phyloP scores from a whole-genome alignment of 768 basidiomycete species.

The Amanita pallidorosea region DNA sequence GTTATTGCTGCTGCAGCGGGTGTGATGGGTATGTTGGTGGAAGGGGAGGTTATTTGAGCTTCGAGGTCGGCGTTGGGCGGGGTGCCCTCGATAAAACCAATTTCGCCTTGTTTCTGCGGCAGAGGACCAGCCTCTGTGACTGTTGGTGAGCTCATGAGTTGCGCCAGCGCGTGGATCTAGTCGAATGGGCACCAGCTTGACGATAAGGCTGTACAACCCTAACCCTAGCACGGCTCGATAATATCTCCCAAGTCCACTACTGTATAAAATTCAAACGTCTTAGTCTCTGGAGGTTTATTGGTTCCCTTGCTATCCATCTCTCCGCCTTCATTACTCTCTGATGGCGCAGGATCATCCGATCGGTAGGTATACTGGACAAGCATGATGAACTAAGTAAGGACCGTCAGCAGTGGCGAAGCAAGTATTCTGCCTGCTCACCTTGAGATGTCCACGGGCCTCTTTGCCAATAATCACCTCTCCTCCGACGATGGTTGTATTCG shows the following conservation, averaged over 20 bases:
- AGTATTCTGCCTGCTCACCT: constrained; percentile 31
- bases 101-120: constrained; percentile 55
- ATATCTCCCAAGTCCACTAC: constrained; percentile 72
- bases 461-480: constrained; percentile 83
- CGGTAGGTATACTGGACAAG: constrained; percentile 90
- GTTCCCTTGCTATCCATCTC: constrained; percentile 23
- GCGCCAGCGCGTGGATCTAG: background rate
- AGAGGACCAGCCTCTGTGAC: constrained; percentile 44
- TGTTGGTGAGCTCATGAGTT: background rate
- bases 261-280: constrained; percentile 86
- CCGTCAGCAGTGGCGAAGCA: background rate
- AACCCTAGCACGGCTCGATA: constrained; percentile 18
- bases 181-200: background rate
- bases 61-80: constrained; percentile 20
- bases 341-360: constrained; percentile 71
- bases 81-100: constrained; percentile 41
- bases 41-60: constrained; percentile 6
- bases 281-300: constrained; percentile 56
- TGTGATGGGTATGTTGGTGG: constrained; percentile 8
- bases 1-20: constrained; percentile 6
- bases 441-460: constrained; percentile 66
- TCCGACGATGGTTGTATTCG: constrained; percentile 81
- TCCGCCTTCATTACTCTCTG: constrained; percentile 43
- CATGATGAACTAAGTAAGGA: constrained; percentile 82
- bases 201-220: constrained; percentile 2